Conservation (phyloP, 2,329 filamentous ascomycete species). For the Aspergillus sp. region DNA sequence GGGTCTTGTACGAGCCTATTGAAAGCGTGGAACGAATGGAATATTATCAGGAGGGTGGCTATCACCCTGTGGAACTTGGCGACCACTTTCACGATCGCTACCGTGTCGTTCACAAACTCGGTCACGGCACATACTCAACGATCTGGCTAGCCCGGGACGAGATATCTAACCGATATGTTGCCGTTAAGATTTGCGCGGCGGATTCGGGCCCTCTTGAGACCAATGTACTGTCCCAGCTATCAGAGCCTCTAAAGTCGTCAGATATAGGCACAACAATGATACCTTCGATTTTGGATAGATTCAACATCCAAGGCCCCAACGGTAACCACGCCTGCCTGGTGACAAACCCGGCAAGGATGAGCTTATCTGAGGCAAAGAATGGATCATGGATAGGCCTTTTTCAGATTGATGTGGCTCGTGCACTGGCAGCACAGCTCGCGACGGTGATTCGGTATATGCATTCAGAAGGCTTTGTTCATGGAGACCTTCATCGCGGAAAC, state of each 20-base stretch:
- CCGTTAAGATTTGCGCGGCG: slow-evolving; percentile 28
- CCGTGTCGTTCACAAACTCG: slow-evolving; percentile 42
- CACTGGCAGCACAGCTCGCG: slow-evolving; percentile 26
- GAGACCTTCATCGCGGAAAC: slow-evolving; percentile 7
- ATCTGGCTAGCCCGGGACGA: slow-evolving; percentile 29
- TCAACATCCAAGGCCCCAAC: slow-evolving; percentile 25
- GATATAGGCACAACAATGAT: background rate
- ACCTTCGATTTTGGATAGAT: slow-evolving; percentile 21
- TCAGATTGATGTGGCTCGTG: slow-evolving; percentile 22
- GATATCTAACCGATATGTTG: slow-evolving; percentile 23
- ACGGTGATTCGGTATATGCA: slow-evolving; percentile 30
- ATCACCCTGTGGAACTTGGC: slow-evolving; percentile 29
- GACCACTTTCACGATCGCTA: slow-evolving; percentile 33
- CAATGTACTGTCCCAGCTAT: background rate
- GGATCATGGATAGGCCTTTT: slow-evolving; percentile 26
- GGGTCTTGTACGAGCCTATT: background rate
- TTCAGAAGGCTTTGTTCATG: background rate
- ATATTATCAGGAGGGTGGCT: slow-evolving; percentile 26
- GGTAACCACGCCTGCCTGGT: slow-evolving; percentile 27
- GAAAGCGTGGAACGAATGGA: background rate
- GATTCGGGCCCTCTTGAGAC: slow-evolving; percentile 14
- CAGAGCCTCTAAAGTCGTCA: background rate
- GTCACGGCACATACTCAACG: slow-evolving; percentile 39
- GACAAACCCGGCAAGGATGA: slow-evolving; percentile 19
- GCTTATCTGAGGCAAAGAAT: slow-evolving; percentile 20